Conservation (phyloP, 768 basidiomycete species). For the Termitomyces sp. region DNA sequence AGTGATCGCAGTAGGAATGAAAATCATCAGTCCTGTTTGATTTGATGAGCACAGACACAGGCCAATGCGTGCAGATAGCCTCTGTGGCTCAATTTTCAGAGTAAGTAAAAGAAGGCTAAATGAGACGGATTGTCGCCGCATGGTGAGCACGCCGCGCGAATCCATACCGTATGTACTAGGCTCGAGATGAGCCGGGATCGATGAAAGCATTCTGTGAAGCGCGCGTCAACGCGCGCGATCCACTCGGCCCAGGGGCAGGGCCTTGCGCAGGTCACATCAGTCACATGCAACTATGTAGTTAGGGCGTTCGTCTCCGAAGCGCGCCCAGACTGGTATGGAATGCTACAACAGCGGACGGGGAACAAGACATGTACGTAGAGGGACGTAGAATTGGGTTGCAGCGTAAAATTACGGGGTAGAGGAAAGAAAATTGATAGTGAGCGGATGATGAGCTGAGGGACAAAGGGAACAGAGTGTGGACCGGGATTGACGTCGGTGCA, state of each 20-base stretch:
- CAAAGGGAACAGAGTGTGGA: not conserved
- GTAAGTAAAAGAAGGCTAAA: not conserved
- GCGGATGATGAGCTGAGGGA: not conserved
- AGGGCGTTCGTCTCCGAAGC: conserved; percentile 2
- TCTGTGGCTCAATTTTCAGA: not conserved
- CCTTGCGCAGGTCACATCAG: not conserved
- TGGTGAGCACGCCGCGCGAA: not conserved
- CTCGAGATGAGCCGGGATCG: not conserved
- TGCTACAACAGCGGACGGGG: not conserved
- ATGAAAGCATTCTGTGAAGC: not conserved
- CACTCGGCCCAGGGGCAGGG: not conserved
- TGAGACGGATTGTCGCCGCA: not conserved
- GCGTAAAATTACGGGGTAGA: not conserved
- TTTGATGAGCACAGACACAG: not conserved
- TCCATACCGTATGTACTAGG: not conserved
- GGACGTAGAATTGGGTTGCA: not conserved
- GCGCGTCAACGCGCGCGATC: not conserved
- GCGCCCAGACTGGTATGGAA: not conserved
- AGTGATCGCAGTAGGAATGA: not conserved
- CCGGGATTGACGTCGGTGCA: conserved; percentile 11
- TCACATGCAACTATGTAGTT: not conserved
- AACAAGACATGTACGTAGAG: not conserved
- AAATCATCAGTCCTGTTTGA: no score
- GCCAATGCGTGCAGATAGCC: no score
- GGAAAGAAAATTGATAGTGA: not conserved